Evolutionary conservation across 129 eudicot genomes (phyloP).

Genomic region (Helichrysum umbraculigerum): DNA sequence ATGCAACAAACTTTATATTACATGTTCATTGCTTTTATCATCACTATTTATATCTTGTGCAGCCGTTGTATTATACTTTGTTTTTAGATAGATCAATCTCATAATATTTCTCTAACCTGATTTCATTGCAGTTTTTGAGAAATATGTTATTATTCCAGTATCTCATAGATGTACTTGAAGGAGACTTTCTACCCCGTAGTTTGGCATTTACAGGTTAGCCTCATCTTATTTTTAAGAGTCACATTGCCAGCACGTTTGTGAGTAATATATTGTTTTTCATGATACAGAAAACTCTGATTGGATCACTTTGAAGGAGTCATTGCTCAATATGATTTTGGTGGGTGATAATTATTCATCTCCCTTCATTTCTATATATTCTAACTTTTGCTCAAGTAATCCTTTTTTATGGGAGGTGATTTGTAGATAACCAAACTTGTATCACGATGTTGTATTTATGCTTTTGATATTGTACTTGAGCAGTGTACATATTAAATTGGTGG

Average conservation of each 20-base stretch:
- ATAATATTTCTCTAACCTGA: not conserved
- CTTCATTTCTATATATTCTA: not conserved
- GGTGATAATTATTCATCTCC: not conserved
- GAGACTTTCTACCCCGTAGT: conserved; percentile 69
- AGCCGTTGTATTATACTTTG: not conserved
- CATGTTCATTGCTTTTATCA: not conserved
- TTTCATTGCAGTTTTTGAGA: conserved; percentile 60
- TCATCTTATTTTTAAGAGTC: conserved; percentile 13
- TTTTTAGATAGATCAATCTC: conserved; percentile 9
- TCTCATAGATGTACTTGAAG: conserved; percentile 68
- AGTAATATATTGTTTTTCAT: conserved; percentile 6
- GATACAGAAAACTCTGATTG: conserved; percentile 71
- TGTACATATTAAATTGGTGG: too few relatives aligned
- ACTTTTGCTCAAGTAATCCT: not conserved
- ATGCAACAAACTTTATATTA: conserved; percentile 23
- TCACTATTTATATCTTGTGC: not conserved
- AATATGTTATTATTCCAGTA: conserved; percentile 77
- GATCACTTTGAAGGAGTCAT: conserved; percentile 71
- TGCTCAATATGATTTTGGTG: conserved; percentile 81
- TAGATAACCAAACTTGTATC: too few relatives aligned
- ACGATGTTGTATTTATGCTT: too few relatives aligned
- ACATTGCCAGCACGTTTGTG: not conserved
- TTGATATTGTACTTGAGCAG: too few relatives aligned
- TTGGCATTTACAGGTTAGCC: conserved; percentile 48
- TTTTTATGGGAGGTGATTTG: conserved; percentile 15